Evolutionary conservation across 139 green algal species (phyloP), one percentile per base, ranked within the genome.

Genomic region (Closterium sp.): DNA sequence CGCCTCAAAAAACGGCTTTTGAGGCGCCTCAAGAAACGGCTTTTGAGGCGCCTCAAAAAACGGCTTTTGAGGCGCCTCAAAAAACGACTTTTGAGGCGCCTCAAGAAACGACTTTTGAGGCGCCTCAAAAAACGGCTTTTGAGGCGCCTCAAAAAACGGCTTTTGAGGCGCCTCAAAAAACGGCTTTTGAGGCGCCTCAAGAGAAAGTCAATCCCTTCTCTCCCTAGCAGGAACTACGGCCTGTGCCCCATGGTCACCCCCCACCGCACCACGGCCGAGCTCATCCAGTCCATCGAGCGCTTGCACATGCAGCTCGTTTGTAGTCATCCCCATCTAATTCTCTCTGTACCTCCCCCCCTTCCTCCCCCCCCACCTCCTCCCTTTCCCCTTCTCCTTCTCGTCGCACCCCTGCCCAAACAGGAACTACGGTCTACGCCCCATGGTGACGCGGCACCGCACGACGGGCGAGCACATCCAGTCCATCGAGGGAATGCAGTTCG

Each of bases 291-390:
- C 32, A 88, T 94, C 19, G 33, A 93, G 43, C 35, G 89, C 87
- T 88, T 95, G 66, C 34, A 94, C 87, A 90, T 95, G 66, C 34
- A 94, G 35, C 99, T 98, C 87, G 92, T 94, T 55, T 94, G 97
- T 43, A 98, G 98, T 3, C 99, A 99, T 95, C 81, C 97, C 33
- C 76, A 97, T 87, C 96, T 96, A 32, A 93, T 87, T 0, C 91
- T 98, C 33, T 95, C 96, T 34, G 93, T 98, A n/a, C n/a, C n/a
- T n/a, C n/a, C n/a, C 33, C 32, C 7, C 85, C 33, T 36, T 5
- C 30, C 32, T 88, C 6, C 33, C 85, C 19, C 4, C 33, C 33
- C 9, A 5, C 85, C 33, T 7, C 12, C 5, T 8, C 12, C 87
- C 36, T 87, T n/a, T 5, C 28, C 89, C 33, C 84, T 84, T 64